Conservation (phyloP, 768 basidiomycete species). For the Naganishia friedmannii region DNA sequence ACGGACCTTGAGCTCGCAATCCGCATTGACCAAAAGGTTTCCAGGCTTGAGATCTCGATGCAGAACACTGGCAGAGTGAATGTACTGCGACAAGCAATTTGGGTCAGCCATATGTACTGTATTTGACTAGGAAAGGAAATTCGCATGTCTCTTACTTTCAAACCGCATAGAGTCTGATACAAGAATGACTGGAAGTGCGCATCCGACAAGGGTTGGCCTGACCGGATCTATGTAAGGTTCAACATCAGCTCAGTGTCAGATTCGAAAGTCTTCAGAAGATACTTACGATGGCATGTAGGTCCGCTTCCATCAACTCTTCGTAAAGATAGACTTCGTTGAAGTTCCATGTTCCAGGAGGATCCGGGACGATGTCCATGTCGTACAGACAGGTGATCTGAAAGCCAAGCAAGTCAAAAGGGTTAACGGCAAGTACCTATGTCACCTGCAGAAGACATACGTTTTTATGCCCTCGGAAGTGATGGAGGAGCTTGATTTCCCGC, state of each 20-base stretch:
- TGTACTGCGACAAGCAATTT: constrained; percentile 59
- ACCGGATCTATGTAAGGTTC: constrained; percentile 51
- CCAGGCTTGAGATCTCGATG: constrained; percentile 92
- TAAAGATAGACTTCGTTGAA: constrained; percentile 88
- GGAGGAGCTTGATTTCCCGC: constrained; percentile 82
- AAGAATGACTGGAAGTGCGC: constrained; percentile 72
- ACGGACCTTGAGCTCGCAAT: constrained; percentile 61
- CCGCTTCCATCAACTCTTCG: constrained; percentile 99
- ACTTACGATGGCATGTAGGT: constrained; percentile 93
- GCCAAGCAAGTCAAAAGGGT: neutral
- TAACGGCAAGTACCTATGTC: neutral
- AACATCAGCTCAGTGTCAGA: neutral
- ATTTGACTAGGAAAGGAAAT: constrained; percentile 57
- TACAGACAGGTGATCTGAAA: constrained; percentile 90
- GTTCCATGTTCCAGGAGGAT: constrained; percentile 68
- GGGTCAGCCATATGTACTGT: constrained; percentile 61
- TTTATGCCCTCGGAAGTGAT: constrained; percentile 98
- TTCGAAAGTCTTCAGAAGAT: neutral
- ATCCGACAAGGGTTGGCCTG: constrained; percentile 55
- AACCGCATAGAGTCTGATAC: constrained; percentile 95
- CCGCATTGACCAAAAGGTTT: constrained; percentile 93
- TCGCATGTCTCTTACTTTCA: constrained; percentile 72
- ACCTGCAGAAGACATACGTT: constrained; percentile 64
- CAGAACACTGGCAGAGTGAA: constrained; percentile 95
- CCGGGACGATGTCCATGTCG: constrained; percentile 97